Conservation (phyloP, 805 yeast genomes). For the Candida easanensis region DNA sequence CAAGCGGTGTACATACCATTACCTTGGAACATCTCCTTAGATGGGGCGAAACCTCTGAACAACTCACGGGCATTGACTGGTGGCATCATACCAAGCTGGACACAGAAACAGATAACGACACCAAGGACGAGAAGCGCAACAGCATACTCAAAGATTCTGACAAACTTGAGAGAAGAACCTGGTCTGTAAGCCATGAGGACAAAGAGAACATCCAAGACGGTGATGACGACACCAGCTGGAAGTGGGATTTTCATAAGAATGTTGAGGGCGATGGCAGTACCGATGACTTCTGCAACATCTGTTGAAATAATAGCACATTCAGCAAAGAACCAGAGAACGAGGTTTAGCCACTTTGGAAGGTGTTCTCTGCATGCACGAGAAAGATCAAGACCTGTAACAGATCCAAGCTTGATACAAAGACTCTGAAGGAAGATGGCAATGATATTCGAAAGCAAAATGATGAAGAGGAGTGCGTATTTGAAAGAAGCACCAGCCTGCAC, state of each 20-base stretch:
- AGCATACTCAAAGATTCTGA: conserved; percentile 71
- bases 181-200: conserved; percentile 79
- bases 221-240: conserved; percentile 72
- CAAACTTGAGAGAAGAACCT: conserved; percentile 68
- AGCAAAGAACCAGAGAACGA: conserved; percentile 67
- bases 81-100: conserved; percentile 62
- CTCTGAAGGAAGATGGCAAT: conserved; percentile 83
- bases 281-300: conserved; percentile 92
- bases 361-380: conserved; percentile 79
- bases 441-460: conserved; percentile 71
- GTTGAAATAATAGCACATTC: conserved; percentile 90
- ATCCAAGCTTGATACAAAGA: conserved; percentile 80
- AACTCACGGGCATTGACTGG: conserved; percentile 42
- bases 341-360: conserved; percentile 65
- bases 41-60: conserved; percentile 68
- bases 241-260: conserved; percentile 74
- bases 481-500: conserved; percentile 85
- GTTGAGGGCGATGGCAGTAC: conserved; percentile 84
- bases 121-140: conserved; percentile 70
- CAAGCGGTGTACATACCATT: conserved; percentile 71
- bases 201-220: conserved; percentile 76
- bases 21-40: conserved; percentile 46
- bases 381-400: conserved; percentile 85
- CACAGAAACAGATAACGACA: conserved; percentile 76
- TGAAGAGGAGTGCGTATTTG: conserved; percentile 68